Evolutionary conservation across 2,329 filamentous ascomycete genomes (phyloP), one percentile per base, ranked within the genome.

Genomic region (Fusarium sp.): DNA sequence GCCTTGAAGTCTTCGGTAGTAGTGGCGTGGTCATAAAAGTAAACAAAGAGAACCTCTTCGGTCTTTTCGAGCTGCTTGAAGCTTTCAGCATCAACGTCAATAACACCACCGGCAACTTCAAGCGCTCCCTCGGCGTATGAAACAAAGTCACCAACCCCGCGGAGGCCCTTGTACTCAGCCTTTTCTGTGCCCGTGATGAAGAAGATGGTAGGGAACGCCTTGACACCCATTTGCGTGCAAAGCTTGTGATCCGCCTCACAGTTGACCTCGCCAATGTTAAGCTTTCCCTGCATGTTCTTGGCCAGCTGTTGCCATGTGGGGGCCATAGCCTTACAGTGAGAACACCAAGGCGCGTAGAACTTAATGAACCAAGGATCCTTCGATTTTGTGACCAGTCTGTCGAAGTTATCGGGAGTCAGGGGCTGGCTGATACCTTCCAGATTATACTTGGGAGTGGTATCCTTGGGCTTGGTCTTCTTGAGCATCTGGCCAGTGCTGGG

Each of bases 331-430:
- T 97, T 92, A 79, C 96, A 99, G 80, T 99, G 96, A 71, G 90
- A 89, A 78, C 96, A 99, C 96, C 95, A 98, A 8, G 96, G 96
- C 18, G 93, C 94, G 77, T 97, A 98, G 78, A 99, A 98, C 80
- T 99, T 99, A 84, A 99, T 89, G 76, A 99, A 97, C 96, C 96
- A 99, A 8, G 94, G 91, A 66, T 98, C 94, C 67, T 92, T 88
- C 0, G 93, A 94, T 77, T 90, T 91, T 5, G 93, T 97, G 45
- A 99, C 94, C 36, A 91, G 83, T 58, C 87, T 89, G 76, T 96
- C 91, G 82, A 99, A 99, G 66, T 84, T 92, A 76, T 97, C 94
- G 1, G 92, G 90, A 4, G 89, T 94, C 51, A 99, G 85, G 9
- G 89, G 80, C 33, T 93, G 84, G 9, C 93, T 96, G 17, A 86